Evolutionary conservation across 2,329 filamentous ascomycete genomes (phyloP).

Genomic region (Colletotrichum viniferum): DNA sequence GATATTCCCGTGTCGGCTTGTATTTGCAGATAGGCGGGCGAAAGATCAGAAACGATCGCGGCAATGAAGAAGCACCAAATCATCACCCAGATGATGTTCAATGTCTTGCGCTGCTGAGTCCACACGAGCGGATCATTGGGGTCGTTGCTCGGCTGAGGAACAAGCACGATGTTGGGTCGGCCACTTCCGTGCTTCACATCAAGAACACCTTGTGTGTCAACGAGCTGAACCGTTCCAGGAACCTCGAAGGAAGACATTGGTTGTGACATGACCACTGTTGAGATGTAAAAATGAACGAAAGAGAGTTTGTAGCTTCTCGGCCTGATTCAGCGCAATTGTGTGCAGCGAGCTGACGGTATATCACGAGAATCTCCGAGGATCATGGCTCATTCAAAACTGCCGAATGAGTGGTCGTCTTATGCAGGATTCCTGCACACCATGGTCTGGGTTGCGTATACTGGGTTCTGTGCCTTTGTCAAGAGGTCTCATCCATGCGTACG

Average conservation of each 20-base stretch:
- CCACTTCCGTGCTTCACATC: background rate
- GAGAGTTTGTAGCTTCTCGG: background rate
- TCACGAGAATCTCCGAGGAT: background rate
- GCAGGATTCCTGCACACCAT: background rate
- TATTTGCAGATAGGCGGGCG: constrained; percentile 28
- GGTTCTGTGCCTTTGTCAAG: background rate
- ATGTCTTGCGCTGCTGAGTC: constrained; percentile 23
- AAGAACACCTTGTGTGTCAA: background rate
- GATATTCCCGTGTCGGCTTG: constrained; percentile 28
- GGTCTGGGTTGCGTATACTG: background rate
- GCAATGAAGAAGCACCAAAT: constrained; percentile 29
- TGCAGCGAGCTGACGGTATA: background rate
- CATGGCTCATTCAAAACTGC: background rate
- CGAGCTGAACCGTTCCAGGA: background rate
- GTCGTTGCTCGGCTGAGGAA: constrained; percentile 27
- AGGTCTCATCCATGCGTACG: background rate
- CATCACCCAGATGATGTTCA: constrained; percentile 27
- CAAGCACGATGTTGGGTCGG: constrained; percentile 24
- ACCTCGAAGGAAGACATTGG: background rate
- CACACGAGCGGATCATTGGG: constrained; percentile 28
- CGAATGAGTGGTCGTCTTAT: background rate
- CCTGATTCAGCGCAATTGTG: background rate
- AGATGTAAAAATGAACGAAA: background rate
- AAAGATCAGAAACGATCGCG: constrained; percentile 27
- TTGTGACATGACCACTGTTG: background rate